Evolutionary conservation across 176 grass and related monocot species (phyloP), one percentile per base, ranked within the genome.

Genomic region (Panicum miliaceum): DNA sequence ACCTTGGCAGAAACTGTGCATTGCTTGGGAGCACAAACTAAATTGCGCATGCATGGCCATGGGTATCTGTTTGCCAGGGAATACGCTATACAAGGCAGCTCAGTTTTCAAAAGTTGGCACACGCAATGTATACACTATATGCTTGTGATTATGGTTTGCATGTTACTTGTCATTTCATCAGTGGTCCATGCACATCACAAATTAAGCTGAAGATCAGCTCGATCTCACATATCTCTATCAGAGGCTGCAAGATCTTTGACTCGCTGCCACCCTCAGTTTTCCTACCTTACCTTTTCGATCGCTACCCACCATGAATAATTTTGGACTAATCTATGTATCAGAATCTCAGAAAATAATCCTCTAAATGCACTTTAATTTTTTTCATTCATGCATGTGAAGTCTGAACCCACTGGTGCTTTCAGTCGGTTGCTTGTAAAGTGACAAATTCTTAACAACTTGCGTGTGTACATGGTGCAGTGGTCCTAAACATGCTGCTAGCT

Each of bases 161-260:
- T 54, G 82, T 76, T 75, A 75, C 82, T 64, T 3, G 22, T 56
- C 43, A 52, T 46, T 52, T 84, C 42, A 84, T 15, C 20, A 29
- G 82, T 84, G 71, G 82, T 84, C 82, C 82, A 84, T 40, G 22
- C 18, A 67, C 35, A 76, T 32, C 46, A 19, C 64, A 68, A 41
- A 81, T 36, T 68, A 77, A 35, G 25, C 25, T 59, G 25, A 16
- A 46, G 42, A 54, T 8, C 62, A 68, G 36, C 12, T 40, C 8
- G 6, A 68, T 77, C 73, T 58, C 37, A 46, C 42, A 23, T 58
- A 75, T 85, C 50, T 67, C 23, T 38, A 18, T 77, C 26, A 81
- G 15, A 18, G 48, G 20, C 8, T 78, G 36, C 8, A 78, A 70
- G 26, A 85, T 85, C 64, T 85, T 78, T 78, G 83, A 70, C 52